Evolutionary conservation across 192 early-diverging fungal species (phyloP).

Genomic region (Dimargaris xerosporica): DNA sequence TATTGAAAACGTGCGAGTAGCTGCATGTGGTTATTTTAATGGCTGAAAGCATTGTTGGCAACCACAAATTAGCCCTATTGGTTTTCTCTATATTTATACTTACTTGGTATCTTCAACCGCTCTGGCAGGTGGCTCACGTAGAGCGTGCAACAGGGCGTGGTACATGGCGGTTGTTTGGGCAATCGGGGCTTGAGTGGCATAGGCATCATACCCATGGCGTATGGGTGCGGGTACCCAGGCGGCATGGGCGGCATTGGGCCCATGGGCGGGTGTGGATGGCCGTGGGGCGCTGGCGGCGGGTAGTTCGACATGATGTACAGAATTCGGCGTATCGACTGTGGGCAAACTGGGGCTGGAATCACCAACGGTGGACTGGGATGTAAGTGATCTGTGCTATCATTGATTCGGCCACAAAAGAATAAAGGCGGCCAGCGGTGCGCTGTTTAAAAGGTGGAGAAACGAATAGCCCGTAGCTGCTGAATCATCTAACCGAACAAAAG

Average conservation of each 20-base stretch:
- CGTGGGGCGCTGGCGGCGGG: slow-evolving; percentile 33
- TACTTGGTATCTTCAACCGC: slow-evolving; percentile 47
- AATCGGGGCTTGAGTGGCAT: slow-evolving; percentile 29
- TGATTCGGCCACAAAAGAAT: too few species aligned
- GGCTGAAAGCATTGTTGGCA: too few species aligned
- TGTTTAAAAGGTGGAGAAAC: too few species aligned
- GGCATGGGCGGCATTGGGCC: slow-evolving; percentile 14
- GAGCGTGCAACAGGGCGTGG: slow-evolving; percentile 47
- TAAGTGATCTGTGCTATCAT: too few species aligned
- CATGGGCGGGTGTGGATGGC: too few species aligned
- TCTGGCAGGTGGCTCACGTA: slow-evolving; percentile 76
- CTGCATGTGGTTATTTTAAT: too few species aligned
- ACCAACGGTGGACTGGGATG: too few species aligned
- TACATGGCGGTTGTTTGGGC: slow-evolving; percentile 44
- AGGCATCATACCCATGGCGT: slow-evolving; percentile 61
- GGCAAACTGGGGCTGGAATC: too few species aligned
- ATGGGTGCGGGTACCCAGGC: slow-evolving; percentile 67
- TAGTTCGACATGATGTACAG: neutral
- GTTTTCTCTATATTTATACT: neutral
- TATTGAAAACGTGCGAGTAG: neutral
- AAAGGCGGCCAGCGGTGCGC: too few species aligned
- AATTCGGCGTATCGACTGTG: neutral
- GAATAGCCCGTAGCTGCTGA: too few species aligned
- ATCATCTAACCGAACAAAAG: too few species aligned
- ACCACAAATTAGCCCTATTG: too few species aligned